Conservation (phyloP, 1,284 basidiomycete genomes). For the Xerocomus amazonicus region DNA sequence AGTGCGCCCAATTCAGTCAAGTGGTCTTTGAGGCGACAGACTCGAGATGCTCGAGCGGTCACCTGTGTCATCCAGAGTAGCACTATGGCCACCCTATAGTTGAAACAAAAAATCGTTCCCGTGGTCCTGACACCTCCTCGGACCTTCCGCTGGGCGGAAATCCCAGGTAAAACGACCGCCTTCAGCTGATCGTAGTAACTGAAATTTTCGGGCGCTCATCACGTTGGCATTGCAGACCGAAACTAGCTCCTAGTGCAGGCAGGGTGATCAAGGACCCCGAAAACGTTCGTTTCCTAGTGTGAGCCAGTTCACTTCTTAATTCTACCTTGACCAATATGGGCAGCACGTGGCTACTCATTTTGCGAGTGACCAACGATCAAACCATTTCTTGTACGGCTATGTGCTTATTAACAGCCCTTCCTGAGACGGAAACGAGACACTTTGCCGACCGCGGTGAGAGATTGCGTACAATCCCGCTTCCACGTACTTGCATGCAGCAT, state of each 20-base stretch:
- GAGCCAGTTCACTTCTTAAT: slow-evolving; percentile 24
- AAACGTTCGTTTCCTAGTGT: slow-evolving; percentile 4
- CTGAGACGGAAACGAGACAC: slow-evolving; percentile 22
- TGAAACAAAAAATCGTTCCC: slow-evolving; percentile 4
- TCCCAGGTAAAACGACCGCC: slow-evolving; percentile 14
- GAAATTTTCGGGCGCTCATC: slow-evolving; percentile 22
- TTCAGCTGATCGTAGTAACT: slow-evolving; percentile 4
- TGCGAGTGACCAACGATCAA: neutral
- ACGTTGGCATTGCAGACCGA: slow-evolving; percentile 14
- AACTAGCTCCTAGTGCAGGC: slow-evolving; percentile 6
- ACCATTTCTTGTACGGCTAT: slow-evolving; percentile 14
- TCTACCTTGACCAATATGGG: slow-evolving; percentile 6
- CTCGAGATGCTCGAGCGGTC: slow-evolving; percentile 13
- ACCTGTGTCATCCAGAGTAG: slow-evolving; percentile 9
- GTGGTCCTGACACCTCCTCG: slow-evolving; percentile 18
- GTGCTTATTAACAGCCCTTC: slow-evolving; percentile 7
- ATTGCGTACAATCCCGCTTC: slow-evolving; percentile 24
- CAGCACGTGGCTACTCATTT: slow-evolving; percentile 19
- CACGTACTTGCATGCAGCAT: slow-evolving; percentile 24
- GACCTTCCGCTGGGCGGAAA: slow-evolving; percentile 10
- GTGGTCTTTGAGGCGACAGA: slow-evolving; percentile 14
- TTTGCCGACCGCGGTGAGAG: slow-evolving; percentile 18
- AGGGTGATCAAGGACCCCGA: slow-evolving; percentile 24
- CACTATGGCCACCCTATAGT: slow-evolving; percentile 9
- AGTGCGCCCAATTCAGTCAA: slow-evolving; percentile 1